These are phyloP conservation scores for Diplosphaera chodatii DNA, from an alignment of 139 green algal genomes.

Conservation along the genomic window DNA sequence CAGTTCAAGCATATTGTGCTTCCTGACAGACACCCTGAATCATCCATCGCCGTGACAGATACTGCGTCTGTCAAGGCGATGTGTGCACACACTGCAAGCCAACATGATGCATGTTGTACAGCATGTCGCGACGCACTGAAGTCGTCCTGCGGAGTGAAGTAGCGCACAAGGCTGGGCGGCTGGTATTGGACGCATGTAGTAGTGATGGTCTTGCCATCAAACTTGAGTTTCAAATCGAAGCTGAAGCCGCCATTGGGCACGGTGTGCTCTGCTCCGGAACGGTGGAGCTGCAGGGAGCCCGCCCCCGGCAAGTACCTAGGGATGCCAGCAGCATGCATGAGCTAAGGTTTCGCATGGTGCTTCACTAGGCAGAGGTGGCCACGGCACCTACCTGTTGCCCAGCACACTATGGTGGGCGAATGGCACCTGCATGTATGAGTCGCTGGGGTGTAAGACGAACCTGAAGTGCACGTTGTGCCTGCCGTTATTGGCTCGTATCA, in stretches of 20 bases:
- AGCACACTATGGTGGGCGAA: conserved; percentile 58
- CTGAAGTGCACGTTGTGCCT: too few species aligned
- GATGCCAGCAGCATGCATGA: too few species aligned
- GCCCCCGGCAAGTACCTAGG: neutral
- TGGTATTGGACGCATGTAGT: neutral
- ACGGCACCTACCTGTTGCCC: conserved; percentile 8
- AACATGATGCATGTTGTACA: neutral
- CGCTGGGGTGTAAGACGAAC: too few species aligned
- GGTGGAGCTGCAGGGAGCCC: neutral
- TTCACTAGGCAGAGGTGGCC: too few species aligned
- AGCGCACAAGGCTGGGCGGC: neutral
- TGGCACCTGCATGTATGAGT: too few species aligned
- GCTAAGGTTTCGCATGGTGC: too few species aligned
- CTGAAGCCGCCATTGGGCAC: neutral
- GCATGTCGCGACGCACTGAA: neutral
- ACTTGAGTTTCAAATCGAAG: neutral
- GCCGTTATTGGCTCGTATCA: too few species aligned
- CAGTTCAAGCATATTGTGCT: neutral
- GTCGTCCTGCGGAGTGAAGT: neutral
- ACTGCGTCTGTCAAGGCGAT: too few species aligned
- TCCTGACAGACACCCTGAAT: too few species aligned
- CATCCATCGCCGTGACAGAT: too few species aligned
- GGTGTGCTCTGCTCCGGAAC: neutral
- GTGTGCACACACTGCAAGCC: too few species aligned
- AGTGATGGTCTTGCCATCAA: neutral